Evolutionary conservation across 108 stramenopile genomes (phyloP).

Genomic region (Cylindrotheca closterium): DNA sequence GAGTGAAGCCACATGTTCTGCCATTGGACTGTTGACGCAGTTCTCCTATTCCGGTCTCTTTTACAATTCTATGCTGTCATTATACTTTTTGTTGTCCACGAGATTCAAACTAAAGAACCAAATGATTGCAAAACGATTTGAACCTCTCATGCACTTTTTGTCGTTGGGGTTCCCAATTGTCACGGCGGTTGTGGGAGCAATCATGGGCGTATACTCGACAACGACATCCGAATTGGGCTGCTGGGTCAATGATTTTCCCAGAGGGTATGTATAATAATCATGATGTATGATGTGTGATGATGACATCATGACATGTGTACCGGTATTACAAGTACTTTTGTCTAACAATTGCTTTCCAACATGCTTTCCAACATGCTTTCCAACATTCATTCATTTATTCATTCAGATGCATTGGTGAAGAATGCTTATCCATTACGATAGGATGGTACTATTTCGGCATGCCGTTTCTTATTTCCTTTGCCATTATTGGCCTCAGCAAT

Average conservation of each 20-base stretch:
- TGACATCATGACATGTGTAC: too few species aligned
- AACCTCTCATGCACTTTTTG: constrained; percentile 12
- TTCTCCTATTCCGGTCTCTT: constrained; percentile 16
- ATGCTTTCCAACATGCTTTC: too few species aligned
- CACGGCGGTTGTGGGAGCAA: constrained; percentile 10
- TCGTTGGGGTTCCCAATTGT: constrained; percentile 2
- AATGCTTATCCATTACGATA: background rate
- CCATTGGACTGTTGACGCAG: constrained; percentile 25
- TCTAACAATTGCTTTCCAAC: too few species aligned
- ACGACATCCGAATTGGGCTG: background rate
- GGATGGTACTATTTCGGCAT: background rate
- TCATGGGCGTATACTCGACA: constrained; percentile 6
- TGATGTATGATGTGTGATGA: too few species aligned
- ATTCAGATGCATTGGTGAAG: background rate
- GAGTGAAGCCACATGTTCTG: constrained; percentile 20
- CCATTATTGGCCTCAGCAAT: background rate
- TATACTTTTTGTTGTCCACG: constrained; percentile 27
- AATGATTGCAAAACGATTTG: constrained; percentile 9
- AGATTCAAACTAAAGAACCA: constrained; percentile 7
- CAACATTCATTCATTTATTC: too few species aligned
- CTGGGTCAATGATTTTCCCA: background rate
- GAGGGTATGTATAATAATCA: too few species aligned
- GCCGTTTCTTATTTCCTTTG: background rate
- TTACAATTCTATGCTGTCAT: constrained; percentile 29
- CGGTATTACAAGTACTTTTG: too few species aligned